phyloP scores from a whole-genome alignment of 495 filamentous ascomycete species.

The Chlorociboria aeruginascens region DNA sequence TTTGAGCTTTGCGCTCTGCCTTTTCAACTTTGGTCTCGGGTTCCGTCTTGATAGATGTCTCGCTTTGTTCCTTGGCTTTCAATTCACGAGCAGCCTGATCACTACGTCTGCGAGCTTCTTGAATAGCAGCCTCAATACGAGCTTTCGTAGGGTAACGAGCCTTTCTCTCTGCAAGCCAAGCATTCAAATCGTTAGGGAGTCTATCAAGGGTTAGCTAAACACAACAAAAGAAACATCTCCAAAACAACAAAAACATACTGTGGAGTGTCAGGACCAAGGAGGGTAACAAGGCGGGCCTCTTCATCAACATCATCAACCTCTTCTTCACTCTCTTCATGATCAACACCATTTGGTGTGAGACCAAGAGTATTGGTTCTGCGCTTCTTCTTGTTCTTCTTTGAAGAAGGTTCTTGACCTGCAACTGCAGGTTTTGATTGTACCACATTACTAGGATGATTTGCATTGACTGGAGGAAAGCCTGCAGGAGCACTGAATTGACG shows the following conservation, averaged over 20 bases:
- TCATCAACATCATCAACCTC: conserved; percentile 58
- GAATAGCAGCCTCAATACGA: conserved; percentile 40
- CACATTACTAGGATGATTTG: conserved; percentile 16
- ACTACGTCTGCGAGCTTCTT: conserved; percentile 19
- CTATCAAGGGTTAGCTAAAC: conserved; percentile 25
- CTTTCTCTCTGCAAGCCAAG: conserved; percentile 72
- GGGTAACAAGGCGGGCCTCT: conserved; percentile 39
- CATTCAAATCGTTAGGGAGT: conserved; percentile 53
- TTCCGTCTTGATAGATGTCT: conserved; percentile 7
- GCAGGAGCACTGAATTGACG: conserved; percentile 32
- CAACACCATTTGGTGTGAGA: conserved; percentile 61
- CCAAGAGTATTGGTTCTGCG: conserved; percentile 69
- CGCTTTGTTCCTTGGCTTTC: conserved; percentile 5
- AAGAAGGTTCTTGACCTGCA: conserved; percentile 34
- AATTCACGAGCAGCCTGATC: conserved; percentile 8
- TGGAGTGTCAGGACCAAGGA: conserved; percentile 23
- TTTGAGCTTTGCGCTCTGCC: conserved; percentile 34
- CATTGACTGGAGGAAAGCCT: conserved; percentile 33
- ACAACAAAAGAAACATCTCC: conserved; percentile 18
- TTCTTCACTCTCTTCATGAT: conserved; percentile 63
- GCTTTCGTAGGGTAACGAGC: conserved; percentile 67
- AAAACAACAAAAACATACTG: conserved; percentile 12
- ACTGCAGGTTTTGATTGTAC: conserved; percentile 39
- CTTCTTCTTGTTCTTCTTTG: conserved; percentile 57
- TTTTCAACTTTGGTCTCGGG: conserved; percentile 29